A percentile compares a stretch with the other conserved stretches of the same genome.
phyloP scores from a whole-genome alignment of 306 rosid species.

The Echinosophora koreensis region DNA sequence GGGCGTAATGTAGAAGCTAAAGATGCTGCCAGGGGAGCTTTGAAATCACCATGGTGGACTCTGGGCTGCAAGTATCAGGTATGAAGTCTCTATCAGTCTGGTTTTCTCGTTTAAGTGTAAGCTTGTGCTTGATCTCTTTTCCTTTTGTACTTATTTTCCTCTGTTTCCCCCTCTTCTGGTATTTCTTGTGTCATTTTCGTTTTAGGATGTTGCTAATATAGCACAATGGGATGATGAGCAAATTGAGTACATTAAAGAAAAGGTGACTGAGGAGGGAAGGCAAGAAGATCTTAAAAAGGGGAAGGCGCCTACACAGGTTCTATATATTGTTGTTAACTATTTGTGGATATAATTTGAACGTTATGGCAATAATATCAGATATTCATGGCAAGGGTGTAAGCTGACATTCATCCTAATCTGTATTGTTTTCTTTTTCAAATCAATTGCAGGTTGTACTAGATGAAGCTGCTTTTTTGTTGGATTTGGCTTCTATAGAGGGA shows the following conservation, averaged over 20 bases:
- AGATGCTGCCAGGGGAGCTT: conserved; percentile 94
- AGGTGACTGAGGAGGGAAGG: conserved; percentile 88
- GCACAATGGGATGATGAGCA: conserved; percentile 98
- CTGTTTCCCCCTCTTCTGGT: neutral
- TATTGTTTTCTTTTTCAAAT: conserved; percentile 26
- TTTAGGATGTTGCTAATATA: conserved; percentile 85
- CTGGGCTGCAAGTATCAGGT: conserved; percentile 87
- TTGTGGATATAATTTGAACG: conserved; percentile 9
- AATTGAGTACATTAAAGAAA: conserved; percentile 90
- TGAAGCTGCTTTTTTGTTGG: conserved; percentile 92
- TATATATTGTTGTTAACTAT: conserved; percentile 8
- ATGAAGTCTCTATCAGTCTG: conserved; percentile 29
- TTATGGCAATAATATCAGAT: neutral
- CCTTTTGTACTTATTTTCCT: conserved; percentile 2
- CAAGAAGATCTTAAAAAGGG: conserved; percentile 86
- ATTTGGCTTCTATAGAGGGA: conserved; percentile 91
- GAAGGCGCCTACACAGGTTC: conserved; percentile 88
- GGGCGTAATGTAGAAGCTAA: conserved; percentile 87
- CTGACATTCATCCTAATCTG: conserved; percentile 23
- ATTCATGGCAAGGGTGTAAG: conserved; percentile 1
- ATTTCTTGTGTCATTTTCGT: conserved; percentile 25
- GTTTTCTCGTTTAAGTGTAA: conserved; percentile 25
- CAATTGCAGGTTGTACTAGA: conserved; percentile 80
- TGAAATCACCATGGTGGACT: conserved; percentile 98
- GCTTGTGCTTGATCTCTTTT: conserved; percentile 1